Evolutionary conservation across 2,329 filamentous ascomycete species (phyloP).

Genomic region (Monosporascus sp.): DNA sequence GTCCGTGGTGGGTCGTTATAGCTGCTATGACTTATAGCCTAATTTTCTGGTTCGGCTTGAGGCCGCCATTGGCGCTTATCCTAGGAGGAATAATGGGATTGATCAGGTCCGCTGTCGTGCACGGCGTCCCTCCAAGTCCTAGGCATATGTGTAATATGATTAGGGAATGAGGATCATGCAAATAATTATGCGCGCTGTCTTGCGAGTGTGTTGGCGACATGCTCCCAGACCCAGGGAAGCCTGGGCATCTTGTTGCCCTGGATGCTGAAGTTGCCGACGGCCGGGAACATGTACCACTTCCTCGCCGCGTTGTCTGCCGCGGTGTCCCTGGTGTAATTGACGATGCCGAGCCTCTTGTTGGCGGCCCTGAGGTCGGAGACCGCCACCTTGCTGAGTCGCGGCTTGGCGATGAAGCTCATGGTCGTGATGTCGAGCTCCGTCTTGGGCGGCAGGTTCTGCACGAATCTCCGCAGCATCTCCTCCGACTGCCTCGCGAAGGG

Average conservation of each 20-base stretch:
- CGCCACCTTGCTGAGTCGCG: constrained; percentile 33
- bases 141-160: too few relatives aligned
- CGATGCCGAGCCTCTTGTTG: constrained; percentile 29
- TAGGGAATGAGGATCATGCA: neutral
- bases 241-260: constrained; percentile 21
- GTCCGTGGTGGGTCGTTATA: constrained; percentile 61
- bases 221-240: constrained; percentile 32
- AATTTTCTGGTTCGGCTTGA: constrained; percentile 25
- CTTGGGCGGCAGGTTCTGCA: constrained; percentile 38
- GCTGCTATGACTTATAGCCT: constrained; percentile 36
- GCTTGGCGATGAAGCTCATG: constrained; percentile 50
- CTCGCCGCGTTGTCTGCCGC: constrained; percentile 20
- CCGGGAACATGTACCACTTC: constrained; percentile 32
- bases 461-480: constrained; percentile 47
- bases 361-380: constrained; percentile 29
- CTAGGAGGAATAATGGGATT: constrained; percentile 29
- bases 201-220: constrained; percentile 21
- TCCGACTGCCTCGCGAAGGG: constrained; percentile 57
- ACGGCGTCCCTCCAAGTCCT: too few relatives aligned
- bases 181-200: constrained; percentile 8
- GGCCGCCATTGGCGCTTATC: constrained; percentile 27
- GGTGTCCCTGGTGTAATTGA: constrained; percentile 31
- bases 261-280: constrained; percentile 31
- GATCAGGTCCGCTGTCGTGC: constrained; percentile 4
- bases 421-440: constrained; percentile 47